Evolutionary conservation across 768 basidiomycete species (phyloP).

Genomic region (Tulasnella sp.): DNA sequence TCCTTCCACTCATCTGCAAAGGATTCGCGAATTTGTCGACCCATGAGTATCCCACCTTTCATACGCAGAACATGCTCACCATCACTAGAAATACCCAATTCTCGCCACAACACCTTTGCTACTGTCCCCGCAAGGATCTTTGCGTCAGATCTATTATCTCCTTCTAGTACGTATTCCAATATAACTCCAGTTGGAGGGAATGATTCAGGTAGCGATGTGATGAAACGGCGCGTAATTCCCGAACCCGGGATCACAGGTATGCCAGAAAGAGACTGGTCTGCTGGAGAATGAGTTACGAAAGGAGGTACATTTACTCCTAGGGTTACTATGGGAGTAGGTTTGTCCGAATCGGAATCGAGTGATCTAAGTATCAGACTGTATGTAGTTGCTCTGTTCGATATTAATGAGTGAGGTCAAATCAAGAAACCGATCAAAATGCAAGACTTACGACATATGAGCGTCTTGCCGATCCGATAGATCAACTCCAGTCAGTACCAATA

Average conservation of each 20-base stretch:
- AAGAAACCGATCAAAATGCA: not conserved
- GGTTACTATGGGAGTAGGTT: constrained; percentile 33
- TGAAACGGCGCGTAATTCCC: constrained; percentile 54
- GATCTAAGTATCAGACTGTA: constrained; percentile 37
- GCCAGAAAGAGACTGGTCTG: constrained; percentile 20
- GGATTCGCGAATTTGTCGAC: not conserved
- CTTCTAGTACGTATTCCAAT: constrained; percentile 67
- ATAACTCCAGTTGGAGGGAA: constrained; percentile 44
- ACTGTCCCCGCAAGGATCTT: constrained; percentile 43
- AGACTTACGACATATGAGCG: constrained; percentile 57
- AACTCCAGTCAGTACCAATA: constrained; percentile 61
- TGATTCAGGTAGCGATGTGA: constrained; percentile 46
- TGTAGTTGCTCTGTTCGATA: constrained; percentile 43
- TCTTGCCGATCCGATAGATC: constrained; percentile 63
- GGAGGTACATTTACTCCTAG: constrained; percentile 34
- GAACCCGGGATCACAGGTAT: constrained; percentile 71
- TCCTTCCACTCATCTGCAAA: constrained; percentile 36
- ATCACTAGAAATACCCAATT: constrained; percentile 18
- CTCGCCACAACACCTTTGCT: constrained; percentile 35
- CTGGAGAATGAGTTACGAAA: constrained; percentile 15
- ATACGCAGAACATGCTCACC: not conserved
- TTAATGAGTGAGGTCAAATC: not conserved
- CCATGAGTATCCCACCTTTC: not conserved
- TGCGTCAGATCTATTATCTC: constrained; percentile 69
- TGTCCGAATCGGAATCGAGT: constrained; percentile 32